Evolutionary conservation across 805 yeast species (phyloP).

Genomic region (Ogataea pini): DNA sequence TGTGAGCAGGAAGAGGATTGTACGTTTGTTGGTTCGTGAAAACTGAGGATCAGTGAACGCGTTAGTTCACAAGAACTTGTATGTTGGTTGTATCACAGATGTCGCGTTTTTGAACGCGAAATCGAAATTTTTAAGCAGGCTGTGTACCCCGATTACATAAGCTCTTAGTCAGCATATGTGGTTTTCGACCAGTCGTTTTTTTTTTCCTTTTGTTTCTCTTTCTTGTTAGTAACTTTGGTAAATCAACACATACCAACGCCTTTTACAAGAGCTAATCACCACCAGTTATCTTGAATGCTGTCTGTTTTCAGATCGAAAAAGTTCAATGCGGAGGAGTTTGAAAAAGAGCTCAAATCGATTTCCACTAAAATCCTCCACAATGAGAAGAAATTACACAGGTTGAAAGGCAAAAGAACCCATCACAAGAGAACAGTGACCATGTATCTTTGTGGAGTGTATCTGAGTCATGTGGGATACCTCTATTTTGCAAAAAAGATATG

Average conservation of each 20-base stretch:
- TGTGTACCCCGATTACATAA: too few species aligned
- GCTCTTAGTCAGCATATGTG: not conserved
- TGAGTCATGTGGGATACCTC: slow-evolving; percentile 27
- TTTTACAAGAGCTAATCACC: too few species aligned
- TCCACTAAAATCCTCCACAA: slow-evolving; percentile 36
- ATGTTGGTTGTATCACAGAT: too few species aligned
- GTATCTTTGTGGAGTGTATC: slow-evolving; percentile 26
- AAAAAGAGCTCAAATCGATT: slow-evolving; percentile 41
- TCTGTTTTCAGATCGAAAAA: slow-evolving; percentile 31
- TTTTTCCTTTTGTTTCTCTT: too few species aligned
- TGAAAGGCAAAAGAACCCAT: slow-evolving; percentile 17
- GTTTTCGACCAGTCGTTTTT: not conserved
- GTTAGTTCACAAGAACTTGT: too few species aligned
- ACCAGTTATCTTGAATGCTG: slow-evolving; percentile 15
- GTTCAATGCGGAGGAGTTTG: slow-evolving; percentile 47
- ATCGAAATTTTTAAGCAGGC: too few species aligned
- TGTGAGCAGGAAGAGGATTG: not conserved
- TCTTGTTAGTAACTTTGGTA: too few species aligned
- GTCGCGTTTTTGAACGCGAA: slow-evolving; percentile 5
- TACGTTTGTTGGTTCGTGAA: not conserved
- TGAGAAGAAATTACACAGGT: slow-evolving; percentile 25
- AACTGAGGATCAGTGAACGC: too few species aligned
- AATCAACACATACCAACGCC: too few species aligned
- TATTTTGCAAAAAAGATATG: slow-evolving; percentile 9
- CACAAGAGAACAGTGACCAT: slow-evolving; percentile 21